phyloP scores from a whole-genome alignment of 495 filamentous ascomycete species.

The Tricharina praecox region DNA sequence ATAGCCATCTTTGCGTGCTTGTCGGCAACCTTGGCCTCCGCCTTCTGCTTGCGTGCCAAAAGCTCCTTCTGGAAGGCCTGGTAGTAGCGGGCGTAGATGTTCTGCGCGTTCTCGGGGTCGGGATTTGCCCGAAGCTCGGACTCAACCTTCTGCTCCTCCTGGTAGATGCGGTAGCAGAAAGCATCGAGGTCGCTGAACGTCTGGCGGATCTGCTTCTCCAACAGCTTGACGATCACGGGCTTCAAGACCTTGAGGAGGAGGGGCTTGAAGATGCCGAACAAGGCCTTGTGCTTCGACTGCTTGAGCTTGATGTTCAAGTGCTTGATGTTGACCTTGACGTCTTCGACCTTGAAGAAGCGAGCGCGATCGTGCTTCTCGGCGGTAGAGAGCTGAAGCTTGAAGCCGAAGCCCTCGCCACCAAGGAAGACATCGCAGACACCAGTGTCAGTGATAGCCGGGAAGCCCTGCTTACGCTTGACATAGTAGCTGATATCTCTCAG shows the following conservation, averaged over 20 bases:
- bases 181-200: conserved; percentile 54
- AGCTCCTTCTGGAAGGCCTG: conserved; percentile 57
- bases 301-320: conserved; percentile 77
- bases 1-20: conserved; percentile 77
- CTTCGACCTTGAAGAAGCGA: conserved; percentile 88
- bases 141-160: conserved; percentile 58
- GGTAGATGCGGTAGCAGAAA: conserved; percentile 56
- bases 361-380: conserved; percentile 58
- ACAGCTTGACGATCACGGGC: conserved; percentile 66
- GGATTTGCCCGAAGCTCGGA: conserved; percentile 40
- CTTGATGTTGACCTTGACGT: conserved; percentile 66
- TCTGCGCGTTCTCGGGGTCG: conserved; percentile 60
- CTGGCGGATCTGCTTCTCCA: conserved; percentile 75
- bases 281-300: conserved; percentile 83
- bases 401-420: conserved; percentile 71
- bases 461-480: conserved; percentile 88
- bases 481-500: conserved; percentile 84
- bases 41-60: conserved; percentile 56
- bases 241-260: conserved; percentile 67
- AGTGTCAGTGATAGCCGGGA: conserved; percentile 74
- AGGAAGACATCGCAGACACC: conserved; percentile 85
- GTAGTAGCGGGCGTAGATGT: conserved; percentile 75
- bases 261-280: conserved; percentile 80
- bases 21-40: conserved; percentile 41
- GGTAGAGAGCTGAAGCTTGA: conserved; percentile 78